phyloP scores from a whole-genome alignment of 2,329 filamentous ascomycete species.

The Microcera coccophila region DNA sequence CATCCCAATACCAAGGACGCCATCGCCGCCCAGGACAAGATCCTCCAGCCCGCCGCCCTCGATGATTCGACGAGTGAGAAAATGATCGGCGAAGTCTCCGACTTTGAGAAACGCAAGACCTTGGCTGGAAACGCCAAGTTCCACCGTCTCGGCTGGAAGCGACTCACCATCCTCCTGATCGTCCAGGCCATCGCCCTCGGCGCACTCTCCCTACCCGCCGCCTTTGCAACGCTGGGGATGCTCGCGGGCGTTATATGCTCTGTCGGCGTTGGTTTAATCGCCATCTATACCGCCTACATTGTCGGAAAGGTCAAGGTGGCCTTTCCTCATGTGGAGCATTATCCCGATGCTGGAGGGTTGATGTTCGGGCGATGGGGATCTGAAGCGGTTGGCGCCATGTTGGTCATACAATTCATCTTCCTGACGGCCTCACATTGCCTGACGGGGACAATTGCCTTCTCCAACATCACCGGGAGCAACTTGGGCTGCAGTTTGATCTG shows the following conservation, averaged over 20 bases:
- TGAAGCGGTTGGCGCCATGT: constrained; percentile 54
- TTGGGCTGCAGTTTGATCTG: constrained; percentile 39
- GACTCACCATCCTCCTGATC: constrained; percentile 24
- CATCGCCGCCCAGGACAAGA: constrained; percentile 5
- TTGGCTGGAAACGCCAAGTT: constrained; percentile 22
- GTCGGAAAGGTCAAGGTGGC: constrained; percentile 41
- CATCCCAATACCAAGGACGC: constrained; percentile 8
- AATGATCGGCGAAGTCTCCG: constrained; percentile 22
- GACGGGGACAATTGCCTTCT: constrained; percentile 62
- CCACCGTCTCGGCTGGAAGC: constrained; percentile 23
- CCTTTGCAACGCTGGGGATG: constrained; percentile 25
- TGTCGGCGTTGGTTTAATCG: constrained; percentile 34
- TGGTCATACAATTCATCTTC: constrained; percentile 59
- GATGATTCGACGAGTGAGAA: constrained; percentile 20
- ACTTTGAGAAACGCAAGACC: constrained; percentile 24
- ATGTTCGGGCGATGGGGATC: constrained; percentile 54
- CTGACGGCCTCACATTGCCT: constrained; percentile 64
- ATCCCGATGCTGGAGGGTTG: constrained; percentile 60
- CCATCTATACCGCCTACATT: constrained; percentile 40
- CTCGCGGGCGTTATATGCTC: constrained; percentile 36
- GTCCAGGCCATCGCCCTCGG: constrained; percentile 23
- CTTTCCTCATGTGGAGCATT: constrained; percentile 54
- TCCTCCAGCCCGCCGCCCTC: constrained; percentile 5
- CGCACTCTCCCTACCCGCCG: constrained; percentile 21
- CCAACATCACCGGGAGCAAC: constrained; percentile 52